Percentiles rank a stretch among this genome's conserved stretches.
Evolutionary conservation across 2,329 filamentous ascomycete genomes (phyloP).

Genomic region (Raffaelea albimanens): DNA sequence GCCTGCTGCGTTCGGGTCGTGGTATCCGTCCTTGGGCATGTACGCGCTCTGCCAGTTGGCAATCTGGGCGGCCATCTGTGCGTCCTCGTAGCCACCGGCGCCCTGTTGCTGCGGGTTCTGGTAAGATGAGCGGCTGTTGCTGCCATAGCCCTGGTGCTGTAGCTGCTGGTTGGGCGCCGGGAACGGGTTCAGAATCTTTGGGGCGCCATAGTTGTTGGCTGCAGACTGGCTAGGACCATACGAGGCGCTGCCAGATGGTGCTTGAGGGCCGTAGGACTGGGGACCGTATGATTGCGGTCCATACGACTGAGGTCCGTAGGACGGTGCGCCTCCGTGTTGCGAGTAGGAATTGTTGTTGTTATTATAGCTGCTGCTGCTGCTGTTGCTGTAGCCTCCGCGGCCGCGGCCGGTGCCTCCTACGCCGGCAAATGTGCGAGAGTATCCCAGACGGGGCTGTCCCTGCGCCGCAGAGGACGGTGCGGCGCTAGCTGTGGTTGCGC

Average conservation of each 20-base stretch:
- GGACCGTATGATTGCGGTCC: conserved; percentile 12
- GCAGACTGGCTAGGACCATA: background rate
- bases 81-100: conserved; percentile 29
- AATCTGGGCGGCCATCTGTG: conserved; percentile 83
- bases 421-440: conserved; percentile 23
- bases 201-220: conserved; percentile 25
- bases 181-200: conserved; percentile 76
- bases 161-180: conserved; percentile 43
- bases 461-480: background rate
- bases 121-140: too few species aligned
- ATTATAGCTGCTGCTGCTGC: conserved; percentile 4
- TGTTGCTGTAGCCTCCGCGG: conserved; percentile 10
- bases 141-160: background rate
- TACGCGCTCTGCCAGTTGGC: conserved; percentile 94
- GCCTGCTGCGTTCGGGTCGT: conserved; percentile 20
- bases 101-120: conserved; percentile 18
- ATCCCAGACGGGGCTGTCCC: conserved; percentile 18
- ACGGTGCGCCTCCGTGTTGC: conserved; percentile 15
- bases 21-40: conserved; percentile 44
- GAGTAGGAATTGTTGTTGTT: conserved; percentile 10
- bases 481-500: background rate
- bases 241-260: conserved; percentile 28
- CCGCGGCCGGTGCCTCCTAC: conserved; percentile 15
- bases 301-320: background rate
- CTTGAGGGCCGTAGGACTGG: conserved; percentile 11